Percentiles rank a stretch among this genome's conserved stretches.
These are phyloP conservation scores for Articulospora tetracladia DNA, from an alignment of 495 filamentous ascomycete species.

Conservation along the genomic window DNA sequence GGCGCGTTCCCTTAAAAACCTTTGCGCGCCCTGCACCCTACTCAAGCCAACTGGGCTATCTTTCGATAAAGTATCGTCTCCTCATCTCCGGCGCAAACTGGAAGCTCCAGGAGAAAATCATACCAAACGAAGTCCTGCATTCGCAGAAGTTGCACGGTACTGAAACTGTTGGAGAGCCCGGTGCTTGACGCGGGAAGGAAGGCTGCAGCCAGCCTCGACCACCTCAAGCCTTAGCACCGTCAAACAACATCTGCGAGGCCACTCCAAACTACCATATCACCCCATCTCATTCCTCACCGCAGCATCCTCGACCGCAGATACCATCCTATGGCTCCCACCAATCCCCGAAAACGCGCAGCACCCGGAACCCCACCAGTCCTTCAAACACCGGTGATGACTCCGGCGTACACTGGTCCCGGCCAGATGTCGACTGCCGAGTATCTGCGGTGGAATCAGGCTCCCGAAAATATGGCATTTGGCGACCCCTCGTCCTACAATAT, in stretches of 20 bases:
- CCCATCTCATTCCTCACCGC: slow-evolving; percentile 9
- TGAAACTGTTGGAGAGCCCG: slow-evolving; percentile 4
- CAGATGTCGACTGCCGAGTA: slow-evolving; percentile 52
- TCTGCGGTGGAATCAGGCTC: slow-evolving; percentile 48
- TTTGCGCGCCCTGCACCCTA: slow-evolving; percentile 5
- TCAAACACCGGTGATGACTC: slow-evolving; percentile 17
- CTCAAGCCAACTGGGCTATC: slow-evolving; percentile 6
- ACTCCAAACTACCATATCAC: not conserved
- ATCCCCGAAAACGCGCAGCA: slow-evolving; percentile 68
- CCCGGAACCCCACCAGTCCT: slow-evolving; percentile 57
- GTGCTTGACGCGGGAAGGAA: slow-evolving; percentile 20
- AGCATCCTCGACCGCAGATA: slow-evolving; percentile 10
- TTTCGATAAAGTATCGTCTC: slow-evolving; percentile 9
- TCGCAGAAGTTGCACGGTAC: not conserved
- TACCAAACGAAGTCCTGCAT: slow-evolving; percentile 3
- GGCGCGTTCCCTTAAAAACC: slow-evolving; percentile 18
- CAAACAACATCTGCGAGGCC: not conserved
- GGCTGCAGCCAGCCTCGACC: slow-evolving; percentile 26
- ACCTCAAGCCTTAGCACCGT: too few relatives aligned
- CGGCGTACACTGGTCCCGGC: slow-evolving; percentile 28
- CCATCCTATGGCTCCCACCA: slow-evolving; percentile 35
- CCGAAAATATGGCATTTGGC: slow-evolving; percentile 30
- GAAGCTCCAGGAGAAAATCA: slow-evolving; percentile 14
- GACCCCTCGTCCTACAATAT: slow-evolving; percentile 30
- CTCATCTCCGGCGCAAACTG: slow-evolving; percentile 14